Conservation (phyloP, 352 stramenopile genomes). For the Aphanomyces stellatus region DNA sequence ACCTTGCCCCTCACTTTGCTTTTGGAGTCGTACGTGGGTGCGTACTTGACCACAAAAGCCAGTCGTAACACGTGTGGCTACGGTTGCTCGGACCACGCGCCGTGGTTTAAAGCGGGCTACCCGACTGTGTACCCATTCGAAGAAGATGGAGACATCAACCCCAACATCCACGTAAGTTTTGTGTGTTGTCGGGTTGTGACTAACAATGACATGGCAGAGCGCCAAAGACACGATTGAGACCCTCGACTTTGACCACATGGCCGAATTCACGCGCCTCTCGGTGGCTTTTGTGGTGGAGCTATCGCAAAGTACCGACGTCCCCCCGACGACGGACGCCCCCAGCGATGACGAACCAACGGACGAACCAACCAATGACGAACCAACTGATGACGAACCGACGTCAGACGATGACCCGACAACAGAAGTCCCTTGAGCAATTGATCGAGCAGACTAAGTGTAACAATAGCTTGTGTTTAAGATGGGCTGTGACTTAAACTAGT, state of each 20-base stretch:
- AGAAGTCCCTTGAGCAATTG: too few relatives aligned
- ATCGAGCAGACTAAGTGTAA: too few relatives aligned
- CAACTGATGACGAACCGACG: too few relatives aligned
- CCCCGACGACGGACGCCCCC: too few relatives aligned
- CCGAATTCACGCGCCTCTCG: background rate
- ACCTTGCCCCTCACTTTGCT: background rate
- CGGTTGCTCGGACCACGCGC: background rate
- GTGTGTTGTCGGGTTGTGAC: background rate
- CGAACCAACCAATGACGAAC: too few relatives aligned
- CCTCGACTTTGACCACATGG: background rate
- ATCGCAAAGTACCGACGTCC: too few relatives aligned
- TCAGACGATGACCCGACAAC: too few relatives aligned
- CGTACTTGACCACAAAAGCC: background rate
- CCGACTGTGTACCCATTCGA: background rate
- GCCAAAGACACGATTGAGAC: background rate
- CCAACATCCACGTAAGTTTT: background rate
- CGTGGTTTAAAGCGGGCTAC: background rate
- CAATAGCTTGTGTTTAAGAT: too few relatives aligned
- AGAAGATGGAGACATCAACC: background rate
- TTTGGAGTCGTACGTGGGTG: background rate
- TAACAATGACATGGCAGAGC: background rate
- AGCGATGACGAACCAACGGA: too few relatives aligned
- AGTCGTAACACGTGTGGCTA: background rate
- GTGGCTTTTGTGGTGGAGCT: background rate
- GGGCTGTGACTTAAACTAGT: too few relatives aligned